Evolutionary conservation across 805 yeast genomes (phyloP), one percentile per base, ranked within the genome.

Genomic region (Teunomyces cretensis): DNA sequence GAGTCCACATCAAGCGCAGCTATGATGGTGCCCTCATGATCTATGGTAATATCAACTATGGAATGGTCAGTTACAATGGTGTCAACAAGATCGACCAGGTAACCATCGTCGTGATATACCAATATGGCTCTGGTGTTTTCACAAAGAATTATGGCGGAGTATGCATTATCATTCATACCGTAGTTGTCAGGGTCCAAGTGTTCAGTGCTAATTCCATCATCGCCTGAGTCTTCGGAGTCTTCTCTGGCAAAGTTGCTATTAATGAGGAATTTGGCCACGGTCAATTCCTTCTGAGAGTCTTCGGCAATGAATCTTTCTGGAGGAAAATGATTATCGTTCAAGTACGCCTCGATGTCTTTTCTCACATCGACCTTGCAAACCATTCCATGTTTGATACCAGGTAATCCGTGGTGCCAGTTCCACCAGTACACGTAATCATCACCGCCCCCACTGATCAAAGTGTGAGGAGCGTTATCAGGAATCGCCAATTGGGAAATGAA

Each of bases 401-500:
- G 2, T 13, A 71, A 58, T 19, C 71, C 68, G 11, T 65, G 58
- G 43, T 61, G 62, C 96, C 97, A 90, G 49, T 87, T 75, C 97
- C 98, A 92, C 14, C 81, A 61, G 48, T 78, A 72, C 9, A 94
- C 57, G 52, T 64, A 81, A 43, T 79, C 80, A 61, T 94, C 99
- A 52, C 99, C 99, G 30, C 99, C 99, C 3, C 85, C 98, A 58
- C 94, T 84, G 17, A 91, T 64, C 43, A 94, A 70, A 14, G 79
- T 57, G 16, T 69, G 58, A 3, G 68, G 59, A 30, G 79, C 64
- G 73, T 82, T 80, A 3, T 61, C 49, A 16, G 89, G 84, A 11
- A 83, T 67, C 27, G 74, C 62, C 51, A 94, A 61, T 6, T 79
- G 70, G 1, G 96, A 84, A 8, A 94, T 83, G 53, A 89, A 95